A percentile compares a stretch with the other conserved stretches of the same genome.
phyloP scores from a whole-genome alignment of 2,329 filamentous ascomycete genomes.

The Trichoderma gracile region DNA sequence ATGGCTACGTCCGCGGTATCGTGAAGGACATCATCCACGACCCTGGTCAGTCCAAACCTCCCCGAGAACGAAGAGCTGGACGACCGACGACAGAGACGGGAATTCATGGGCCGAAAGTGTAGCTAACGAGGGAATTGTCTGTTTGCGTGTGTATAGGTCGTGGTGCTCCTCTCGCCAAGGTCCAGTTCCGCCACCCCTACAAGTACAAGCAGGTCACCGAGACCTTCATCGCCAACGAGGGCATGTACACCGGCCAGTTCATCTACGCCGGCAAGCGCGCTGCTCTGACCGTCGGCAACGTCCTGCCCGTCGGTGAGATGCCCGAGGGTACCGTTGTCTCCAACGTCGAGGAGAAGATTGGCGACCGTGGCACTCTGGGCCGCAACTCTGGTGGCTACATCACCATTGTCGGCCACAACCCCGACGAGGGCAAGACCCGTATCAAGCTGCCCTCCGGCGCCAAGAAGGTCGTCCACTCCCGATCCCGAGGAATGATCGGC shows the following conservation, averaged over 20 bases:
- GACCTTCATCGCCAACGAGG: constrained; percentile 99
- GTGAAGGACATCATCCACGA: constrained; percentile 99
- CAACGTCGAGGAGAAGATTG: constrained; percentile 99
- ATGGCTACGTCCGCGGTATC: constrained; percentile 96
- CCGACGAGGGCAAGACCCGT: constrained; percentile 98
- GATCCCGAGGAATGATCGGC: constrained; percentile 95
- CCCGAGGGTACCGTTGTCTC: constrained; percentile 99
- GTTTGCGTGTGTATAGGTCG: constrained; percentile 50
- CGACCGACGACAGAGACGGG: constrained; percentile 24
- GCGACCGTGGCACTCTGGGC: constrained; percentile 93
- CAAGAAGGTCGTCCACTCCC: constrained; percentile 97
- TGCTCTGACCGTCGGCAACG: constrained; percentile 92
- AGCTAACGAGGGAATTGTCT: constrained; percentile 33
- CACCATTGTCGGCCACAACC: constrained; percentile 96
- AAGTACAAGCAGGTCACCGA: constrained; percentile 95
- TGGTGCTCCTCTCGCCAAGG: constrained; percentile 95
- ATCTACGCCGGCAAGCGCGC: constrained; percentile 99
- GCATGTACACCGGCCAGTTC: constrained; percentile 99
- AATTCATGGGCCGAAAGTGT: constrained; percentile 25
- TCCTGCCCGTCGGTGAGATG: constrained; percentile 90
- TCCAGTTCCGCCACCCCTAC: constrained; percentile 97
- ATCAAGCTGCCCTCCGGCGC: constrained; percentile 98
- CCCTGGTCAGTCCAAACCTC: constrained; percentile 59
- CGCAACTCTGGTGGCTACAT: constrained; percentile 99
- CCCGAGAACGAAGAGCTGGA: constrained; percentile 25